Evolutionary conservation across 2,329 filamentous ascomycete genomes (phyloP).

Genomic region (Lithohypha guttulata): DNA sequence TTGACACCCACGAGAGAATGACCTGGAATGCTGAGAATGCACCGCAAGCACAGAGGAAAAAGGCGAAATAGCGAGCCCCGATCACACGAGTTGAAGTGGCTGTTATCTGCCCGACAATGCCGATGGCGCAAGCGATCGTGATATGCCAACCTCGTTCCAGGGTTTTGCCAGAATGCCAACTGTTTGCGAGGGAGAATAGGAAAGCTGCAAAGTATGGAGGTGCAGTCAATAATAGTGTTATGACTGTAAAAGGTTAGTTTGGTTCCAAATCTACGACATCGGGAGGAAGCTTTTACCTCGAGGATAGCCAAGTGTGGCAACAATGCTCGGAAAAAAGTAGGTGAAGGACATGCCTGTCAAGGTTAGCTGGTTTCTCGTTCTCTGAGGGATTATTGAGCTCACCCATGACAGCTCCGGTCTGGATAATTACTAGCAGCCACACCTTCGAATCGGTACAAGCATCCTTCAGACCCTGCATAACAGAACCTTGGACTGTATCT

Average conservation of each 20-base stretch:
- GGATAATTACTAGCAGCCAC: conserved; percentile 35
- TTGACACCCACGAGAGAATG: conserved; percentile 61
- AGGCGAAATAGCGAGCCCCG: conserved; percentile 55
- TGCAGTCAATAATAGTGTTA: conserved; percentile 16
- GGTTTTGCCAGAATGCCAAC: conserved; percentile 60
- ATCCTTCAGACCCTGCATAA: conserved; percentile 13
- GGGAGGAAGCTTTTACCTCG: too few relatives aligned
- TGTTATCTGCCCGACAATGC: conserved; percentile 55
- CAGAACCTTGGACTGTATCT: conserved; percentile 24
- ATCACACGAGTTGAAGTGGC: conserved; percentile 50
- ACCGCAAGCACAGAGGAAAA: conserved; percentile 53
- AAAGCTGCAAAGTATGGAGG: conserved; percentile 37
- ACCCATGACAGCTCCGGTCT: conserved; percentile 27
- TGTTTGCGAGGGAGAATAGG: conserved; percentile 53
- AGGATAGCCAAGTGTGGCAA: conserved; percentile 34
- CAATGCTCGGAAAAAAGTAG: conserved; percentile 19
- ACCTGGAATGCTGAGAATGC: conserved; percentile 50
- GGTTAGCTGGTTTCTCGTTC: not conserved
- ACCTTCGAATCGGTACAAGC: conserved; percentile 26
- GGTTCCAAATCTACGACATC: too few relatives aligned
- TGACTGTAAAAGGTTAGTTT: too few relatives aligned
- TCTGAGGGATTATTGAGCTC: not conserved
- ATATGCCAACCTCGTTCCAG: conserved; percentile 64
- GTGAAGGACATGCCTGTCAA: conserved; percentile 7
- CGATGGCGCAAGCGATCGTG: conserved; percentile 29